Base-by-base conservation (phyloP, 1,284 basidiomycete genomes). In the Violaceomyces palustris region DNA sequence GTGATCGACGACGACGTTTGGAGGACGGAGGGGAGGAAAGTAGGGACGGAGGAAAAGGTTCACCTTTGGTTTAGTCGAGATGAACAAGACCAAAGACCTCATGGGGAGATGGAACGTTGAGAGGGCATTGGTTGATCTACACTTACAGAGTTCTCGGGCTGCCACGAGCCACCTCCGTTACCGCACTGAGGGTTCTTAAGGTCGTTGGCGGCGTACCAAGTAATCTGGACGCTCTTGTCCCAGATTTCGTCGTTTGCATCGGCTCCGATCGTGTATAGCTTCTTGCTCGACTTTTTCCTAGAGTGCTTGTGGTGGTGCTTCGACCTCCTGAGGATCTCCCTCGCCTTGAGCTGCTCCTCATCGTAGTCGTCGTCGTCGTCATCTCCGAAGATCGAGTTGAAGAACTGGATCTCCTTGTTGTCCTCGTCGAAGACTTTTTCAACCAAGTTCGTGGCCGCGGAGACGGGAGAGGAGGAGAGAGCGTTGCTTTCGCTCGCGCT, bases 151-250 rank as follows among this genome's bases (percentile, higher is more conserved):
- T 64, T 66, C 2, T 26, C 45, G 24, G 69, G 69, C 31, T 64
- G 54, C 67, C 67, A 72, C 12, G 18, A 44, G 23, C 60, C 67
- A 6, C 56, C 51, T 10, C 51, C 56, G 37, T 61, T 48, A 21
- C 64, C 62, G 50, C 69, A 72, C 34, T 60, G 56, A 10, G 69
- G 69, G 45, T 62, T 58, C 35, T 49, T 36, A 23, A 72, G 53
- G 39, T 72, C 69, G 24, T 69, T 35, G 31, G 55, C 49, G 2
- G 65, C 58, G 45, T 72, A 68, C 67, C 67, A 72, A 23, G 67
- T 72, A 48, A 69, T 59, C 40, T 61, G 44, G 12, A 65, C 42
- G 23, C 40, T 28, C 22, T 42, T 37, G 8, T 19, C 26, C 50
- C 51, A 59, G 28, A 66, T 22, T 25, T 45, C 5, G 46, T 59